phyloP scores from a whole-genome alignment of 1,284 basidiomycete species.

The Thecaphora thlaspeos region DNA sequence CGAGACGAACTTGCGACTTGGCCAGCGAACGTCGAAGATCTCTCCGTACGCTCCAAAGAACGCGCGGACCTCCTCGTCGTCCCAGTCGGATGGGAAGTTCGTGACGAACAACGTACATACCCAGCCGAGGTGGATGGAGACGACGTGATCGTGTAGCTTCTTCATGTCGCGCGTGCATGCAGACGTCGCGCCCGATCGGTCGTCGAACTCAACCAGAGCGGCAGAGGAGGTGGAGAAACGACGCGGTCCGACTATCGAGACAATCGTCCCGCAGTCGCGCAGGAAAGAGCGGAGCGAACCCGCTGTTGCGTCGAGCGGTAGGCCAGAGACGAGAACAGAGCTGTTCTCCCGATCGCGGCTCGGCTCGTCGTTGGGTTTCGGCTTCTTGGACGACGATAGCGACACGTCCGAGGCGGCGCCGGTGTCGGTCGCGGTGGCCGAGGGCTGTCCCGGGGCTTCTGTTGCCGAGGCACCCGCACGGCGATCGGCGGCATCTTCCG shows the following conservation, averaged over 20 bases:
- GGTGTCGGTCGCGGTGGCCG: neutral
- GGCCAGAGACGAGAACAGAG: constrained; percentile 79
- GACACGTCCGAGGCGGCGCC: neutral
- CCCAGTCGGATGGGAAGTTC: constrained; percentile 85
- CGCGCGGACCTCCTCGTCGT: constrained; percentile 72
- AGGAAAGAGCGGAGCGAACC: constrained; percentile 74
- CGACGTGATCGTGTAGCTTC: constrained; percentile 65
- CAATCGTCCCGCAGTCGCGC: constrained; percentile 64
- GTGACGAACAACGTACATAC: constrained; percentile 92
- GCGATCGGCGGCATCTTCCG: constrained; percentile 15
- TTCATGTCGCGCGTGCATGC: constrained; percentile 94
- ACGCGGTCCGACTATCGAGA: constrained; percentile 42
- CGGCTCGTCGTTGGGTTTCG: constrained; percentile 22
- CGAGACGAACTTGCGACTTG: constrained; percentile 90
- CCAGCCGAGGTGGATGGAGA: constrained; percentile 85
- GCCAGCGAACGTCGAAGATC: constrained; percentile 94
- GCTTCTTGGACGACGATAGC: constrained; percentile 37
- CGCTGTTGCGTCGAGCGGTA: constrained; percentile 66
- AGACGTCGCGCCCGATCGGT: constrained; percentile 64
- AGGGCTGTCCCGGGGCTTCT: too few relatives aligned
- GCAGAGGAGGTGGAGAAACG: constrained; percentile 24
- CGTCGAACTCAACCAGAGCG: constrained; percentile 59
- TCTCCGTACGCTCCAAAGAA: constrained; percentile 81
- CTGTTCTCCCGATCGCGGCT: constrained; percentile 85
- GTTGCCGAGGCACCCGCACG: neutral